A percentile compares a stretch with the other conserved stretches of the same genome.
These are phyloP conservation scores for Psilocybe azurescens DNA, from an alignment of 768 basidiomycete species.

Conservation along the genomic window DNA sequence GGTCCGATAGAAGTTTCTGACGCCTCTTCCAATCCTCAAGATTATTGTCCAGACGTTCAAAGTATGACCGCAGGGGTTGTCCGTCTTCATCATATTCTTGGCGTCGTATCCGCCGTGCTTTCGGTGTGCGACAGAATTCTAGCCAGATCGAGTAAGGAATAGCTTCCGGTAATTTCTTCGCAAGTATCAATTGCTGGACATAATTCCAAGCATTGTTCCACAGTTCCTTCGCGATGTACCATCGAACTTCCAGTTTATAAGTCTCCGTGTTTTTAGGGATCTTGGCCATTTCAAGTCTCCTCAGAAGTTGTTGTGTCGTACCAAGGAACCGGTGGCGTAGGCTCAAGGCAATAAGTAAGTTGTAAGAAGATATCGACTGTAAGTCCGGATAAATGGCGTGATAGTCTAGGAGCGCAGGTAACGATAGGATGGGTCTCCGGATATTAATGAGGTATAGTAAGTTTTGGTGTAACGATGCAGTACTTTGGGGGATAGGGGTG, in stretches of 20 bases:
- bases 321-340: conserved; percentile 57
- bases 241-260: conserved; percentile 59
- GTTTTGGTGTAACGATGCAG: conserved; percentile 45
- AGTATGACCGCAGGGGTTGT: conserved; percentile 4
- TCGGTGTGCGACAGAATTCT: conserved; percentile 56
- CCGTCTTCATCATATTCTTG: conserved; percentile 13
- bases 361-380: conserved; percentile 51
- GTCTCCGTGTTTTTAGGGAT: conserved; percentile 58
- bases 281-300: conserved; percentile 47
- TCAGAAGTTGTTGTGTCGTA: conserved; percentile 49
- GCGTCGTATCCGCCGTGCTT: conserved; percentile 34
- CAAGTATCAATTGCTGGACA: conserved; percentile 30
- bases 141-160: conserved; percentile 61
- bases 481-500: conserved; percentile 32
- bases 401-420: conserved; percentile 52
- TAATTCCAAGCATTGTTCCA: conserved; percentile 66
- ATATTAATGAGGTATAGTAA: conserved; percentile 42
- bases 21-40: conserved; percentile 13
- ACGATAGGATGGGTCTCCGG: conserved; percentile 32
- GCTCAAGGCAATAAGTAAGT: conserved; percentile 49
- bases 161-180: conserved; percentile 17
- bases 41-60: conserved; percentile 7
- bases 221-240: conserved; percentile 55
- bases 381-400: conserved; percentile 43
- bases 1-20: conserved; percentile 21